phyloP scores from a whole-genome alignment of 306 rosid species.

The Inga leiocalycina region DNA sequence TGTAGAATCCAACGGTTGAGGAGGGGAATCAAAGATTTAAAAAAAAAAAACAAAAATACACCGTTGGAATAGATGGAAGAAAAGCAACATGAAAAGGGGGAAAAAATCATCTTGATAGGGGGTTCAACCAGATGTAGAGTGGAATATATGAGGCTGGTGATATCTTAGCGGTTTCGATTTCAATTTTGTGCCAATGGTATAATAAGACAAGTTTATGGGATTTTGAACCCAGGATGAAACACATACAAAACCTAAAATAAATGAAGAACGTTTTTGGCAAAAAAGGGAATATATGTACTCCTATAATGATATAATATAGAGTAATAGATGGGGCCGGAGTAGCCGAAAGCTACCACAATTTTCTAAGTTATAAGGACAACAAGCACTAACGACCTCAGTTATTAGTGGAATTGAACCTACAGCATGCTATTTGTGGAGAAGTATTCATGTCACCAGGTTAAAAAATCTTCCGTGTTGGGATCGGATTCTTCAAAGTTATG shows the following conservation, averaged over 20 bases:
- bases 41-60: background rate
- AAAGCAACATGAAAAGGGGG: background rate
- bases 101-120: background rate
- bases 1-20: background rate
- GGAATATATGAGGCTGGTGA: background rate
- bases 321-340: background rate
- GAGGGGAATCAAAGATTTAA: background rate
- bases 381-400: too few species aligned
- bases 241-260: background rate
- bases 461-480: background rate
- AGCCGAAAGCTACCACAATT: background rate
- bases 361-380: too few species aligned
- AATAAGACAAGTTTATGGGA: background rate
- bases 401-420: too few species aligned
- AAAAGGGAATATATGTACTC: too few species aligned
- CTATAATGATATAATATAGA: too few species aligned
- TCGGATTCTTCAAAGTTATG: background rate
- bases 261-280: background rate
- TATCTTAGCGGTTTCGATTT: background rate
- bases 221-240: too few species aligned
- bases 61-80: background rate
- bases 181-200: background rate
- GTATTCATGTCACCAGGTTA: too few species aligned
- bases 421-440: fast-evolving
- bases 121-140: too few species aligned